Base-by-base conservation (phyloP, 805 yeast genomes). In the Kazachstania taianensis region DNA sequence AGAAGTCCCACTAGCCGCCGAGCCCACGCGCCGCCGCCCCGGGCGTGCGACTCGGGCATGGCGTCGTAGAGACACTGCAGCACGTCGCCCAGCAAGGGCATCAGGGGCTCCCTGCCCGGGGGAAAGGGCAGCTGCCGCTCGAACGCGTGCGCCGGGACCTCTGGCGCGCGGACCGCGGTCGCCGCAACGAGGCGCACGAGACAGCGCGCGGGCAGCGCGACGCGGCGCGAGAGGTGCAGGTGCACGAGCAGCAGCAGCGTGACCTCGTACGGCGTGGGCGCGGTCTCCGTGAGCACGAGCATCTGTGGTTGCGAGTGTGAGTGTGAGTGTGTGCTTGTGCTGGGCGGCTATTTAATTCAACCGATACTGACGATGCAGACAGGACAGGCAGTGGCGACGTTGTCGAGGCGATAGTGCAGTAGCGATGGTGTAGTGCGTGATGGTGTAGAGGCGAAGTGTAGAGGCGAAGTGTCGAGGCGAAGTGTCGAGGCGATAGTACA, bases 261-360 rank as follows among this genome's bases (percentile, higher is more conserved):
- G 3, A 55, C 38, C 24, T 55, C 59, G 39, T 53, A 45, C 4
- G 59, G 57, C 7, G 52, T 43, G 8, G 53, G 32, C 25, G 25
- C 12, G 12, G 25, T 22, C 12, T 9, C 12, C 25, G 12, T n/a
- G n/a, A n/a, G n/a, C n/a, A n/a, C n/a, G n/a, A n/a, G n/a, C n/a
- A n/a, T n/a, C n/a, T n/a, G n/a, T n/a, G n/a, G n/a, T n/a, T n/a
- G n/a, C n/a, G n/a, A n/a, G n/a, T n/a, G n/a, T n/a, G n/a, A n/a
- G n/a, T n/a, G n/a, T n/a, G n/a, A n/a, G n/a, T n/a, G n/a, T n/a
- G n/a, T n/a, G n/a, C n/a, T n/a, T n/a, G n/a, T n/a, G n/a, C n/a
- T n/a, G n/a, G n/a, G n/a, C n/a, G n/a, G n/a, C n/a, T n/a, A n/a
- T n/a, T n/a, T n/a, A n/a, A n/a, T n/a, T n/a, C n/a, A n/a, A n/a